These are phyloP conservation scores for Cicer bijugum DNA, from an alignment of 306 rosid genomes.

Conservation along the genomic window DNA sequence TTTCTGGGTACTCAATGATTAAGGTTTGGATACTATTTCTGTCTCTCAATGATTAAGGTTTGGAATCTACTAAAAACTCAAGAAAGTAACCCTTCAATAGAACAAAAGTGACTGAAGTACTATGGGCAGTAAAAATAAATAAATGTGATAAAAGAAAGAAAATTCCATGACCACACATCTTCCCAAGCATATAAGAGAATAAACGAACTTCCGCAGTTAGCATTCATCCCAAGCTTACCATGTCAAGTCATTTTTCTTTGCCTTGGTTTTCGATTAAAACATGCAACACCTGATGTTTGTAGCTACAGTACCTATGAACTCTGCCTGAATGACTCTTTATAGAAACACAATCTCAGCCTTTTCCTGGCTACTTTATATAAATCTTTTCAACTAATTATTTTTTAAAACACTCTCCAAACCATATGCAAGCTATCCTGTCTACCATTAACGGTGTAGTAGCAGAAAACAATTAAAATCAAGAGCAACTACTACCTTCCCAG, in stretches of 20 bases:
- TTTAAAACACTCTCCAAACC: constrained; percentile 6
- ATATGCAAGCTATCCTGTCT: constrained; percentile 18
- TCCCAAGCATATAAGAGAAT: not conserved
- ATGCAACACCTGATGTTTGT: not conserved
- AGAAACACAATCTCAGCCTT: constrained; percentile 29
- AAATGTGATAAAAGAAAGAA: no score
- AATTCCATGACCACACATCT: no score
- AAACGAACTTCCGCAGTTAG: constrained; percentile 21
- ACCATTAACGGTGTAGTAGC: constrained; percentile 25
- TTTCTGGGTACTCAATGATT: not conserved
- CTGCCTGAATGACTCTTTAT: constrained; percentile 17
- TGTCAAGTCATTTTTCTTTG: constrained; percentile 6
- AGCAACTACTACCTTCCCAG: constrained; percentile 78
- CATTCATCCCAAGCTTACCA: not conserved
- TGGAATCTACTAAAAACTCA: not conserved
- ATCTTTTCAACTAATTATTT: constrained; percentile 1
- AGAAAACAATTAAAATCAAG: constrained; percentile 37
- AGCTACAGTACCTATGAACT: constrained; percentile 25
- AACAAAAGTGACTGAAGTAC: no score
- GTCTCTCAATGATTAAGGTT: constrained; percentile 2
- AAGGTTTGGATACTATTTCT: not conserved
- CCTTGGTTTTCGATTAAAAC: constrained; percentile 11
- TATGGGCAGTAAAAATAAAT: no score
- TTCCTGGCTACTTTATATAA: constrained; percentile 8
- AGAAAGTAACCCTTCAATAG: not conserved